phyloP scores from a whole-genome alignment of 306 rosid species.

The Argentina anserina region DNA sequence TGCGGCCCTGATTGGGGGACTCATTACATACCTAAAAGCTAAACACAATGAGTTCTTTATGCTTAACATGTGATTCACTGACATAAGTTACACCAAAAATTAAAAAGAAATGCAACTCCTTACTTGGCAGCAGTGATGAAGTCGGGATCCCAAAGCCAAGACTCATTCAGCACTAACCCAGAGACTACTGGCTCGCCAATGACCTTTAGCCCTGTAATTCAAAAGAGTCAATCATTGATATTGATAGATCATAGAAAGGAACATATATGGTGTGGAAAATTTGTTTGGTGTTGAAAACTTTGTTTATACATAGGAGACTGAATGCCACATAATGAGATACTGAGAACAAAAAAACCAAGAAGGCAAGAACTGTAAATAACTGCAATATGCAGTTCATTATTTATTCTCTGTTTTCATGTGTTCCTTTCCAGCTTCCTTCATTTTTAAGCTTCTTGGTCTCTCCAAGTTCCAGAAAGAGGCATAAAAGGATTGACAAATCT shows the following conservation, averaged over 20 bases:
- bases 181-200: conserved; percentile 86
- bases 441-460: not conserved
- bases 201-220: conserved; percentile 69
- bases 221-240: conserved; percentile 1
- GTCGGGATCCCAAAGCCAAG: conserved; percentile 92
- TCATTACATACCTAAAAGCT: conserved; percentile 98
- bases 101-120: conserved; percentile 19
- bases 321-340: not conserved
- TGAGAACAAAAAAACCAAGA: not conserved
- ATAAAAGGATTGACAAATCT: not conserved
- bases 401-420: not conserved
- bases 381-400: not conserved
- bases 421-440: not conserved
- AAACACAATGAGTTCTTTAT: conserved; percentile 22
- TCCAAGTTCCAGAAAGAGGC: not conserved
- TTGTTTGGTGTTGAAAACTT: not conserved
- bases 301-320: not conserved
- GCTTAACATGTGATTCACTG: not conserved
- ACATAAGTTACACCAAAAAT: conserved; percentile 3
- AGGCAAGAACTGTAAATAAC: not conserved
- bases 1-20: conserved; percentile 80
- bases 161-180: conserved; percentile 83
- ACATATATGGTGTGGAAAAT: not conserved
- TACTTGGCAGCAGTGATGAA: conserved; percentile 79
- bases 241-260: conserved; percentile 10